Evolutionary conservation across 192 early-diverging fungal genomes (phyloP).

Genomic region (Coemansia reversa): DNA sequence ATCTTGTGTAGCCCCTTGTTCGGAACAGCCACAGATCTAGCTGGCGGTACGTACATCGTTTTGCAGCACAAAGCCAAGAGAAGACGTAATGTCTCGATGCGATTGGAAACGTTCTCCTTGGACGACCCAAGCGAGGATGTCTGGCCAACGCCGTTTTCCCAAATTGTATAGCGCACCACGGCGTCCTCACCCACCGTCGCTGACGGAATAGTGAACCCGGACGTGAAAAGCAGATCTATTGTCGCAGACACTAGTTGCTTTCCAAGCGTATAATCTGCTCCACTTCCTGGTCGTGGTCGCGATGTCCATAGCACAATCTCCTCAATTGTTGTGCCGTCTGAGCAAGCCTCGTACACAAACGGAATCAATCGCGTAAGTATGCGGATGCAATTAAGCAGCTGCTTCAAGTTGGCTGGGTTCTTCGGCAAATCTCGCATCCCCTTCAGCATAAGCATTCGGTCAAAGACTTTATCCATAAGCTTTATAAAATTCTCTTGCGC

Average conservation of each 20-base stretch:
- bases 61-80: slow-evolving; percentile 75
- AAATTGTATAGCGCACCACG: slow-evolving; percentile 66
- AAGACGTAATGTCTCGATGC: slow-evolving; percentile 77
- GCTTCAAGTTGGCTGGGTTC: slow-evolving; percentile 55
- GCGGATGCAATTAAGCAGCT: slow-evolving; percentile 79
- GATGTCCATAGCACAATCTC: slow-evolving; percentile 51
- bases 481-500: slow-evolving; percentile 77
- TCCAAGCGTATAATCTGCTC: slow-evolving; percentile 50
- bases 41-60: slow-evolving; percentile 71
- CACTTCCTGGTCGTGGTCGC: slow-evolving; percentile 42
- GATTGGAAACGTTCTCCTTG: slow-evolving; percentile 68
- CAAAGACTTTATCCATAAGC: slow-evolving; percentile 71
- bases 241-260: slow-evolving; percentile 56
- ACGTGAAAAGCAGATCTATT: slow-evolving; percentile 63
- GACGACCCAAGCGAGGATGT: slow-evolving; percentile 65
- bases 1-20: slow-evolving; percentile 40
- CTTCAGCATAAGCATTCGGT: slow-evolving; percentile 56
- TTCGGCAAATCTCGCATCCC: slow-evolving; percentile 55
- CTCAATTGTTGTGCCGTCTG: slow-evolving; percentile 30
- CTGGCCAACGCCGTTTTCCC: slow-evolving; percentile 77
- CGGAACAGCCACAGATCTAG: slow-evolving; percentile 18
- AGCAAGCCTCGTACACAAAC: slow-evolving; percentile 70
- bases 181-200: slow-evolving; percentile 50
- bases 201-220: slow-evolving; percentile 68
- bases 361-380: slow-evolving; percentile 83